These are phyloP conservation scores for Fusarium sp. DNA, from an alignment of 2,329 filamentous ascomycete genomes.

Conservation along the genomic window DNA sequence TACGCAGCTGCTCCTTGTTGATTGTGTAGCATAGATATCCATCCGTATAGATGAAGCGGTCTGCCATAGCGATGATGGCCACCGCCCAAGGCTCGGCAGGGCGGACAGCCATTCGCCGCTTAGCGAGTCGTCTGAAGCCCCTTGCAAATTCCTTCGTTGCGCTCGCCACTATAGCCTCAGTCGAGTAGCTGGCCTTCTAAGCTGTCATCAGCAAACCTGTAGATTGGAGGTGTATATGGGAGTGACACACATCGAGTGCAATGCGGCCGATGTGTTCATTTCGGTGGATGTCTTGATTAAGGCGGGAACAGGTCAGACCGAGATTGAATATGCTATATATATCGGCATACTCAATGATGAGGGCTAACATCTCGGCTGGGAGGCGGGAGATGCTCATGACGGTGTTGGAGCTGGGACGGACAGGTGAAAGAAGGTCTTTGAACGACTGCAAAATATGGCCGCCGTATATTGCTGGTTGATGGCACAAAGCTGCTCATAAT, in stretches of 20 bases:
- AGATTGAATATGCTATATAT: slow-evolving; percentile 70
- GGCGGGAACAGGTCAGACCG: slow-evolving; percentile 62
- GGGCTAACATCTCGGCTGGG: too few species aligned
- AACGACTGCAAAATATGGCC: neutral
- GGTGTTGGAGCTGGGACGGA: neutral
- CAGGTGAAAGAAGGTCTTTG: neutral
- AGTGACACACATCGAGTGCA: slow-evolving; percentile 64
- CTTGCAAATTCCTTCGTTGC: slow-evolving; percentile 33
- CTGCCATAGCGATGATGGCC: slow-evolving; percentile 69
- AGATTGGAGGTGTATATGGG: neutral
- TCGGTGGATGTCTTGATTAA: slow-evolving; percentile 60
- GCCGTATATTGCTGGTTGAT: neutral
- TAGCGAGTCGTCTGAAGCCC: slow-evolving; percentile 66
- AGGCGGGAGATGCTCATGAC: slow-evolving; percentile 58
- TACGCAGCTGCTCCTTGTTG: slow-evolving; percentile 57
- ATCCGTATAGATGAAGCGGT: slow-evolving; percentile 71
- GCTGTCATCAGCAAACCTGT: slow-evolving; percentile 28
- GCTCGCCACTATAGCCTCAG: slow-evolving; percentile 38
- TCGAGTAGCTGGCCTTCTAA: slow-evolving; percentile 36
- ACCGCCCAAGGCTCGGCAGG: slow-evolving; percentile 72
- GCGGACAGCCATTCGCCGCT: slow-evolving; percentile 70
- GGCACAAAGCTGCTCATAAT: neutral
- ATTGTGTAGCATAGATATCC: slow-evolving; percentile 74
- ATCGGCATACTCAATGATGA: slow-evolving; percentile 66
- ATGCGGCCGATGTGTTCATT: slow-evolving; percentile 68